Evolutionary conservation across 1,284 basidiomycete species (phyloP), one percentile per base, ranked within the genome.

Genomic region (Thelephora terrestris): DNA sequence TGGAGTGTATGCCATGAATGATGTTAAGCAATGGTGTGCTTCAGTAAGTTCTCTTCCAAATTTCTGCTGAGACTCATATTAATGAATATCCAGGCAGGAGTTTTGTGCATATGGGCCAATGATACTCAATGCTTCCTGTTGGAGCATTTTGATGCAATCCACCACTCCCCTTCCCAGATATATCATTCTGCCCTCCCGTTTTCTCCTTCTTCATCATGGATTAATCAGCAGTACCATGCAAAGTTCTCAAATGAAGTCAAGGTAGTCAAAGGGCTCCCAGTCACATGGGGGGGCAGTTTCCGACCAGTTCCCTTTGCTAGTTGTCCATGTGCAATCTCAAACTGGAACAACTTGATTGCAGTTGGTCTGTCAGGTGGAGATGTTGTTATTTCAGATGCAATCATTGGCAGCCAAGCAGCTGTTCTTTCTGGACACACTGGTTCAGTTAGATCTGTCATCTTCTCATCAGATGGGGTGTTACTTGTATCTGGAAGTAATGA

Each of bases 381-480:
- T 10, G n/a, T 40, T 9, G 23, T 18, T 9, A 5, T 40, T n/a
- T n/a, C 10, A 9, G 38, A 40, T 40, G 38, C 38, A 9, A 23
- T 20, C 18, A 40, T 16, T 4, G 38, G 38, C 9, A 40, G 38
- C 10, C 7, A 10, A 1, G 4, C 7, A 20, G 7, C 10, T 10
- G 38, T 18, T n/a, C 23, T 40, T 40, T 7, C 18, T 3, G 38
- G 38, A 10, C 38, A 40, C 38, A 40, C 7, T 9, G 34, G 17
- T 7, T 7, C 14, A 7, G 44, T 50, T 35, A n/a, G 9, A 5
- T 52, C 44, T 14, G 34, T 52, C 2, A 37, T 35, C 24, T 47
- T 52, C 38, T 47, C 43, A 12, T 36, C 18, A 10, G 50, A 52
- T 32, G 32, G 48, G 27, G 36, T 6, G 23, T 39, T 37, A 17